phyloP scores from a whole-genome alignment of 371 early-diverging fungal genomes.

The Mortierella sp. region DNA sequence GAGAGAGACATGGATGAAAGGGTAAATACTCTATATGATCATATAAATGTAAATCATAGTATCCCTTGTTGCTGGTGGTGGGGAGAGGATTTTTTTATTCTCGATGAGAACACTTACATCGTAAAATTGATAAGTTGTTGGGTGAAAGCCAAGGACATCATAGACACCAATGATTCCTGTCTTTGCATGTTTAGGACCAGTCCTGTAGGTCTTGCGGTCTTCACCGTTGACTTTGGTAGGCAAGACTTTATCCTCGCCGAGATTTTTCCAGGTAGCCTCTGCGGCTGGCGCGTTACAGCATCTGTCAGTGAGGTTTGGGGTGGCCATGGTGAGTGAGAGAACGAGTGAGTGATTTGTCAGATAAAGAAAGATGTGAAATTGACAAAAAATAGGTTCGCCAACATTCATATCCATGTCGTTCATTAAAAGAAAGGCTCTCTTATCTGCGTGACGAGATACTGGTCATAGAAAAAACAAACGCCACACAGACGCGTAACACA shows the following conservation, averaged over 20 bases:
- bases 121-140: constrained; percentile 31
- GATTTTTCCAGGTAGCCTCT: constrained; percentile 30
- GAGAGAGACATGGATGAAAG: neutral
- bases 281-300: constrained; percentile 49
- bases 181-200: constrained; percentile 48
- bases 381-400: too few relatives aligned
- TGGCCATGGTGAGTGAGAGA: too few relatives aligned
- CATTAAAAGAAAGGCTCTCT: too few relatives aligned
- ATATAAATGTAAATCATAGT: too few relatives aligned
- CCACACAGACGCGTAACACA: too few relatives aligned
- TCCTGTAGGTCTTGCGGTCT: constrained; percentile 27
- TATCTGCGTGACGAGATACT: too few relatives aligned
- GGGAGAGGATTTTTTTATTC: neutral
- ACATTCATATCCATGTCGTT: too few relatives aligned
- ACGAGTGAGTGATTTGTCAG: too few relatives aligned
- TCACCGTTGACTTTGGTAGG: constrained; percentile 22
- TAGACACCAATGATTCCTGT: constrained; percentile 37
- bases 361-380: too few relatives aligned
- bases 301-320: neutral
- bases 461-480: too few relatives aligned
- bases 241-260: constrained; percentile 23
- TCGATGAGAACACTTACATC: constrained; percentile 17
- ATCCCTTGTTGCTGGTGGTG: too few relatives aligned
- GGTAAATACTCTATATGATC: too few relatives aligned
- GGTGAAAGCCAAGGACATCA: constrained; percentile 40